A percentile compares a stretch with the other conserved stretches of the same genome.
phyloP scores from a whole-genome alignment of 2,329 filamentous ascomycete genomes.

The Apiospora phragmitis region DNA sequence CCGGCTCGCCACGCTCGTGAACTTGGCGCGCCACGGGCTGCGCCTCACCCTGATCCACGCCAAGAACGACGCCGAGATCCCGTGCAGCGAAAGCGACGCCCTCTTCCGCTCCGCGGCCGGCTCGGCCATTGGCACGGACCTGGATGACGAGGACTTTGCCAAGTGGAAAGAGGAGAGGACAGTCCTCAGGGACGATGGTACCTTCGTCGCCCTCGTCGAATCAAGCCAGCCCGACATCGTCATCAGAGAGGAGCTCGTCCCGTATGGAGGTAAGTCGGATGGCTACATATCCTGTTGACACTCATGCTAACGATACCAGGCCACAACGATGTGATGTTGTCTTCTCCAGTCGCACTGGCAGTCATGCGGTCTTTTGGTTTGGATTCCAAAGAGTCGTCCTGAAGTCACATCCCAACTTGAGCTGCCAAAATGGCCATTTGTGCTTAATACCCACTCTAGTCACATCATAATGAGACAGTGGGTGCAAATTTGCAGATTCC shows the following conservation, averaged over 20 bases:
- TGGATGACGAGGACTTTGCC: slow-evolving; percentile 40
- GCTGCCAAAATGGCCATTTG: background rate
- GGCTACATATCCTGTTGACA: slow-evolving; percentile 3
- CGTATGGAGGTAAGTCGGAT: slow-evolving; percentile 51
- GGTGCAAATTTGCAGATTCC: background rate
- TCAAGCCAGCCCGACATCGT: slow-evolving; percentile 43
- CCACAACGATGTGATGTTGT: slow-evolving; percentile 70
- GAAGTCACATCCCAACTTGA: background rate
- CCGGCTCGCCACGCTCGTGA: slow-evolving; percentile 46
- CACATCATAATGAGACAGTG: background rate
- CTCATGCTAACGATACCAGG: slow-evolving; percentile 42
- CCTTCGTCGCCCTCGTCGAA: slow-evolving; percentile 49
- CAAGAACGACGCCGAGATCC: slow-evolving; percentile 69
- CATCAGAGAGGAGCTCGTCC: slow-evolving; percentile 55
- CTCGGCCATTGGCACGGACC: slow-evolving; percentile 41
- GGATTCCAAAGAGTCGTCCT: background rate
- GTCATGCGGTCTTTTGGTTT: slow-evolving; percentile 64
- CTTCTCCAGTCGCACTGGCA: slow-evolving; percentile 62
- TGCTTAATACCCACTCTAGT: background rate
- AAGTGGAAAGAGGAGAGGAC: slow-evolving; percentile 48
- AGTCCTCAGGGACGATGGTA: slow-evolving; percentile 42
- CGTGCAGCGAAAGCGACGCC: slow-evolving; percentile 67
- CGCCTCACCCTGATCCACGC: slow-evolving; percentile 50
- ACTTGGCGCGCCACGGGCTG: slow-evolving; percentile 39
- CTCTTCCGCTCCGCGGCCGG: slow-evolving; percentile 62